Conservation (phyloP, 2,329 filamentous ascomycete genomes). For the Ophiosphaerella herpotricha region DNA sequence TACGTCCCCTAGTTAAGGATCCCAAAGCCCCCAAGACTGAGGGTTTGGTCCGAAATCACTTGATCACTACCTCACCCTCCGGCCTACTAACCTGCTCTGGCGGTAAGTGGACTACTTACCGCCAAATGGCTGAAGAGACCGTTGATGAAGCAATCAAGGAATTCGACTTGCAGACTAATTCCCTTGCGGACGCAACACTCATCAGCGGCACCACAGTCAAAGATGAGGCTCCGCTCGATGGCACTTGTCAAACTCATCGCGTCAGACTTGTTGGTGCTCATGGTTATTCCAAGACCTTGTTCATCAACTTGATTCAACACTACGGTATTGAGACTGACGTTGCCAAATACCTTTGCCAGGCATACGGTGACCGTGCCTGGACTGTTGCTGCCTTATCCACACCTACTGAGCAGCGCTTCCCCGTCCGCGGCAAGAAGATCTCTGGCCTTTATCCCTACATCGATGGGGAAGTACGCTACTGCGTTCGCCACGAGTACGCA, state of each 20-base stretch:
- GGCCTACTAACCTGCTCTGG: constrained; percentile 84
- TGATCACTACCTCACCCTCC: constrained; percentile 77
- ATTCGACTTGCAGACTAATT: constrained; percentile 65
- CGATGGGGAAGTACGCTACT: constrained; percentile 89
- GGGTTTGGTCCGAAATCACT: constrained; percentile 84
- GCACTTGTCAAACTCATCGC: constrained; percentile 80
- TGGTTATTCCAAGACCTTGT: constrained; percentile 86
- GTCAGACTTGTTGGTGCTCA: constrained; percentile 83
- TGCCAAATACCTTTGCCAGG: constrained; percentile 82
- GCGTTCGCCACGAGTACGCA: constrained; percentile 85
- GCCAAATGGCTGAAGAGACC: constrained; percentile 89
- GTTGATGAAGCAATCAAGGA: constrained; percentile 77
- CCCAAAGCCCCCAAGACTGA: constrained; percentile 85
- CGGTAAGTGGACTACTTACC: constrained; percentile 92
- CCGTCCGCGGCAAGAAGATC: constrained; percentile 79
- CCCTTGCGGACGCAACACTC: constrained; percentile 64
- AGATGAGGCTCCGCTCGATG: constrained; percentile 72
- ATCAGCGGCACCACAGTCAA: constrained; percentile 74
- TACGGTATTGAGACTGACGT: constrained; percentile 91
- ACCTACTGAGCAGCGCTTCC: constrained; percentile 78
- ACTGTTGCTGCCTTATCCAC: constrained; percentile 80
- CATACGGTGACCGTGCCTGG: constrained; percentile 93
- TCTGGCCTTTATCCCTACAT: constrained; percentile 84
- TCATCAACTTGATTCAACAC: constrained; percentile 94
- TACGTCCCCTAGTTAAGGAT: constrained; percentile 83